Evolutionary conservation across 805 yeast genomes (phyloP), one percentile per base, ranked within the genome.

Genomic region (Candida tibetensis): DNA sequence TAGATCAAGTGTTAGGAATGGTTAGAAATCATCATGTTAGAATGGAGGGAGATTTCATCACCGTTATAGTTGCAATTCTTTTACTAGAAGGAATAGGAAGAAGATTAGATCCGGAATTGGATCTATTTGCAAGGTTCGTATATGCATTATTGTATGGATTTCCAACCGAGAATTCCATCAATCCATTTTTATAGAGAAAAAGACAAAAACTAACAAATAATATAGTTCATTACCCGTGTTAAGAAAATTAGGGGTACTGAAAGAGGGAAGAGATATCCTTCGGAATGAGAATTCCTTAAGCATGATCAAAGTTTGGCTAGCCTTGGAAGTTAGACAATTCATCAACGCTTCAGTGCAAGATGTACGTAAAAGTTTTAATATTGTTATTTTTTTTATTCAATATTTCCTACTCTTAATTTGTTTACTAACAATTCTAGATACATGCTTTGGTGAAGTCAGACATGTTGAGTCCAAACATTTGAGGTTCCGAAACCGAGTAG

Each of bases 11-110:
- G 72, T 71, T 93, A 41, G 71, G 81, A 3, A 89, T 93, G 97
- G 98, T 93, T 14, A 71, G 98, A 44, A 68, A 71, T 8, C 99
- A 93, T 60, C 99, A 93, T 60, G 99, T 93, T 16, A 74, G 96
- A 55, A 85, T 93, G 95, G 99, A 93, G 56, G 95, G 95, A 5
- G 99, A 93, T 60, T 93, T 93, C 55, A 81, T 93, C 30, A 88
- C 95, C 21, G 96, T 93, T 17, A 84, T 93, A n/a, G 88, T 93
- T 22, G 96, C 98, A 1, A 89, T 93, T 17, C 64, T 93, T 38
- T 69, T 93, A 39, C 66, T 93, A 40, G 99, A 93, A 61, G 99
- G 99, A 8, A 85, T 93, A 37, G 98, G 99, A 15, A 74, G 98
- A 55, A 95, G 85, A 60, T 70, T 93, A 39, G 95, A 93, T 60